Evolutionary conservation across 495 filamentous ascomycete species (phyloP), one percentile per base, ranked within the genome.

Genomic region (Neurospora sp.): DNA sequence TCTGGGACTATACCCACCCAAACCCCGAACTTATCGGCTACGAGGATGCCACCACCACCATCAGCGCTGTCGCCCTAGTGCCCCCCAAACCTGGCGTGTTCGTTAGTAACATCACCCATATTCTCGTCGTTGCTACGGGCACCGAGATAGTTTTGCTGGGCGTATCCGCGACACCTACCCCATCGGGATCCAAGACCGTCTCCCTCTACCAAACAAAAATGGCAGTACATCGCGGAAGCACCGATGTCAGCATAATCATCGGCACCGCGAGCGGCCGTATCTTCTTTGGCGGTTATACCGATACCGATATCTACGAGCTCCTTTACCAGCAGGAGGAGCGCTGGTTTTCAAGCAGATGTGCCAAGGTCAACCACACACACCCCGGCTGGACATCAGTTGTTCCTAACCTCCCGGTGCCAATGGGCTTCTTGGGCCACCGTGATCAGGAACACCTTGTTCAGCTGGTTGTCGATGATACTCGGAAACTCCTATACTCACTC

Each of bases 291-390:
- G 93, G 94, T n/a, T 87, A 86, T 27, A 86, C 84, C 20, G 93
- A 94, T 78, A 91, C 90, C 73, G 93, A 98, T 78, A 88, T 99
- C 69, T 92, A 95, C 79, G 96, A 99, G 83, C 85, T 98, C 40
- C 92, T 91, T 68, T 99, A 99, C 82, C 94, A 98, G 81, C 92
- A 96, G 80, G 93, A 98, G 80, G 96, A 98, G 80, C 91, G 90
- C 75, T 99, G 96, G 96, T 99, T 98, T 78, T 87, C 90, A 68
- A 92, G 89, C 76, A 87, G 91, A 72, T 94, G 91, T 78, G 87
- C 87, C 14, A 96, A 93, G 78, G 85, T 96, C 53, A 95, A 94
- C 79, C 96, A 97, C 77, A 93, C 94, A 2, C 89, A 87, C 71
- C 91, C 89, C n/a, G 88, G 92, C 8, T 88, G 94, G 76, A 84